Evolutionary conservation across 768 basidiomycete species (phyloP).

Genomic region (Amanita rubescens): DNA sequence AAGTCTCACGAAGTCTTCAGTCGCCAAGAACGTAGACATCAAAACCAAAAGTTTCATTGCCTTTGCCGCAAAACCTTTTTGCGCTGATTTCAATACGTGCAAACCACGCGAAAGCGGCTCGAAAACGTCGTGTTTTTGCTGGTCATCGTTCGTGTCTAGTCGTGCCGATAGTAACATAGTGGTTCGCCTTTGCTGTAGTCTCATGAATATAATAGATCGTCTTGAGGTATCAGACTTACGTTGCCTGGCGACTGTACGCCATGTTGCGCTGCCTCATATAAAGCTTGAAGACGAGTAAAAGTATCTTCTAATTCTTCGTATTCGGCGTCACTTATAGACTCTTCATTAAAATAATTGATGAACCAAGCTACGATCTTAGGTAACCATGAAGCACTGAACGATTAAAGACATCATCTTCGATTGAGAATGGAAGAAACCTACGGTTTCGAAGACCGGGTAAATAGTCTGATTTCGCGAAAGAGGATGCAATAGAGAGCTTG

Average conservation of each 20-base stretch:
- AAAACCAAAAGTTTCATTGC: conserved; percentile 56
- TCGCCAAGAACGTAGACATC: conserved; percentile 45
- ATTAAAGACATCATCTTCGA: not conserved
- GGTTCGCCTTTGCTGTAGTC: conserved; percentile 30
- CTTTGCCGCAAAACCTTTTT: conserved; percentile 37
- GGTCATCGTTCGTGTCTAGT: conserved; percentile 7
- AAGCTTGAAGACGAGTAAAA: conserved; percentile 34
- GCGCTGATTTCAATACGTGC: conserved; percentile 35
- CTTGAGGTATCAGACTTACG: conserved; percentile 20
- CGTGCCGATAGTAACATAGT: conserved; percentile 29
- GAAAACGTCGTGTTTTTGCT: conserved; percentile 21
- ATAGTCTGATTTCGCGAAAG: conserved; percentile 55
- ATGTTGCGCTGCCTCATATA: conserved; percentile 47
- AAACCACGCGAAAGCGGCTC: conserved; percentile 29
- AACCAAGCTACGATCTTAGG: conserved; percentile 38
- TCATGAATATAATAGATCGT: not conserved
- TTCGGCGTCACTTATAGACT: conserved; percentile 30
- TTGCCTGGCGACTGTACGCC: conserved; percentile 35
- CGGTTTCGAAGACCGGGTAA: conserved; percentile 59
- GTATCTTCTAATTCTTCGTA: conserved; percentile 36
- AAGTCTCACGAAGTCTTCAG: conserved; percentile 43
- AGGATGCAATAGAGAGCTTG: conserved; percentile 53
- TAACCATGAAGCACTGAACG: conserved; percentile 39
- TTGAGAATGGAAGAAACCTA: conserved; percentile 23
- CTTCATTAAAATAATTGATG: conserved; percentile 26